A percentile compares a stretch with the other conserved stretches of the same genome.
Evolutionary conservation across 169 alveolate species (phyloP).

Genomic region (Cryptosporidium viatorum): DNA sequence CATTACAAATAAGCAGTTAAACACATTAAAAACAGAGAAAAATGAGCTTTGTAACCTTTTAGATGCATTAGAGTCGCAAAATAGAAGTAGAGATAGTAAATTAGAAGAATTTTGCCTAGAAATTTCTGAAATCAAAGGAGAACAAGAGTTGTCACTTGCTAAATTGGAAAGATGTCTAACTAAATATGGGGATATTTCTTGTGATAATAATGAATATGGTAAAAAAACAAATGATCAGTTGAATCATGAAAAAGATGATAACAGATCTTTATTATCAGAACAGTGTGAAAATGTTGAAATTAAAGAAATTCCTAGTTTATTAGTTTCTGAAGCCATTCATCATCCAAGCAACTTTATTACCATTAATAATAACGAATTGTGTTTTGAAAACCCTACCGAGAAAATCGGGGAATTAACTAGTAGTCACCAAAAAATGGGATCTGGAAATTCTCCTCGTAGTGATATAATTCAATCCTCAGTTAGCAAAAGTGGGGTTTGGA

Average conservation of each 20-base stretch:
- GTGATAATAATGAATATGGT: background rate
- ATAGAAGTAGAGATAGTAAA: conserved; percentile 7
- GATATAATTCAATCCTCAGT: conserved; percentile 5
- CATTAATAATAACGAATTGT: background rate
- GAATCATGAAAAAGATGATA: background rate
- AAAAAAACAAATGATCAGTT: background rate
- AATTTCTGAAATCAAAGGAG: conserved; percentile 27
- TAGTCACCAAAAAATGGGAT: background rate
- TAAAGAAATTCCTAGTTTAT: conserved; percentile 24
- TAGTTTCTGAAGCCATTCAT: conserved; percentile 23
- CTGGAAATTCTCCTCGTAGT: background rate
- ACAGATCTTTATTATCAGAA: conserved; percentile 9
- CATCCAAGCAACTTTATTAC: conserved; percentile 51
- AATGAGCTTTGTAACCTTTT: conserved; percentile 17
- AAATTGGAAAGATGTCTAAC: conserved; percentile 13
- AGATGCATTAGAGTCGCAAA: conserved; percentile 13
- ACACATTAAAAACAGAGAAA: conserved; percentile 25
- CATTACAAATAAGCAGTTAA: conserved; percentile 10
- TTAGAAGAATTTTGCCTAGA: conserved; percentile 8
- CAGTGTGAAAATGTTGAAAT: conserved; percentile 58
- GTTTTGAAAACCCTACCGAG: background rate
- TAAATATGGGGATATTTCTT: background rate
- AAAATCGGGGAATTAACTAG: background rate
- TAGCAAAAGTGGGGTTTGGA: conserved; percentile 43
- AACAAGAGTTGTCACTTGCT: conserved; percentile 4